Conservation (phyloP, 192 early-diverging fungal genomes). For the Linnemannia hyalina region DNA sequence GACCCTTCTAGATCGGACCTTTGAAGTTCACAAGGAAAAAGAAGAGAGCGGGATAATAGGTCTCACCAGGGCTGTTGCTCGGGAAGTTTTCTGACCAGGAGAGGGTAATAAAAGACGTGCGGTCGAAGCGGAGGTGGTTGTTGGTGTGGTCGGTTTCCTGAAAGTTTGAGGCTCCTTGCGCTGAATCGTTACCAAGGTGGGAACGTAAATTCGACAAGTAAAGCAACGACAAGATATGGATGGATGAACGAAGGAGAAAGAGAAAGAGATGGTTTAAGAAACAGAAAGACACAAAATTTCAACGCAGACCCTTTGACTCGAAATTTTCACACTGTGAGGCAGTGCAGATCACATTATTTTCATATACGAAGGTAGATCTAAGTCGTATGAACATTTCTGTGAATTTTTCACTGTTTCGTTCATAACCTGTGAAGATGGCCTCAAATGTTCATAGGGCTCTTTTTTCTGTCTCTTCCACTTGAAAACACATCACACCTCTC, state of each 20-base stretch:
- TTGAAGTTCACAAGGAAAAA: slow-evolving; percentile 9
- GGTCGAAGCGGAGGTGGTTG: background rate
- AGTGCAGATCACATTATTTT: no score
- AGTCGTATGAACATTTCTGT: no score
- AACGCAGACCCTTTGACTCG: background rate
- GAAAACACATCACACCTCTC: no score
- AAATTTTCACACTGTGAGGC: no score
- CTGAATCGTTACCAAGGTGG: slow-evolving; percentile 4
- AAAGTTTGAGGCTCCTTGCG: slow-evolving; percentile 12
- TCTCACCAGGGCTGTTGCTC: slow-evolving; percentile 15
- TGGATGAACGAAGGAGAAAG: slow-evolving; percentile 3
- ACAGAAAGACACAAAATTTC: slow-evolving; percentile 9
- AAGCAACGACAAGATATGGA: slow-evolving; percentile 4
- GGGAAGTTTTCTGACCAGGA: background rate
- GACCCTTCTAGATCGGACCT: background rate
- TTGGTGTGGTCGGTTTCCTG: slow-evolving; percentile 1
- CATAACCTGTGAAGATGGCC: no score
- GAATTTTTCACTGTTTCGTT: no score
- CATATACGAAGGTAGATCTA: no score
- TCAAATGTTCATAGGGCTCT: no score
- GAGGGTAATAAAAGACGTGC: slow-evolving; percentile 4
- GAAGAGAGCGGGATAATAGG: background rate
- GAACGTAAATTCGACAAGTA: background rate
- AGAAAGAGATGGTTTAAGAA: slow-evolving; percentile 4
- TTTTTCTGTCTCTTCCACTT: no score